Evolutionary conservation across 176 grass and related monocot genomes (phyloP).

Genomic region (Canna indica): DNA sequence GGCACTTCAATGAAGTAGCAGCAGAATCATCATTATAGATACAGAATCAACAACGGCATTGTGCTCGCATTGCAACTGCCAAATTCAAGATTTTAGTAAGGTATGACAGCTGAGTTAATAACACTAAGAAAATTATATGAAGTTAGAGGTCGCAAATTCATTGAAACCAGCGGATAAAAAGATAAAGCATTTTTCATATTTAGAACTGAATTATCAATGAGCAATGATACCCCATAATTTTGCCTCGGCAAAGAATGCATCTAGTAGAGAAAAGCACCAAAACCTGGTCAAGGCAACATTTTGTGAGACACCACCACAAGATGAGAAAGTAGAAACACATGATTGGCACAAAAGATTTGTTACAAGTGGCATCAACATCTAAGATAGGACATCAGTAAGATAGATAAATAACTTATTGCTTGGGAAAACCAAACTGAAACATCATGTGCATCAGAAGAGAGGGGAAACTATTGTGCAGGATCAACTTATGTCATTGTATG

Average conservation of each 20-base stretch:
- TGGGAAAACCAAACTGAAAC: background rate
- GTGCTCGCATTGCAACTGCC: background rate
- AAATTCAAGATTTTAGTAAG: background rate
- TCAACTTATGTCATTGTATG: background rate
- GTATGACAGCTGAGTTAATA: background rate
- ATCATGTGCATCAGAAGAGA: background rate
- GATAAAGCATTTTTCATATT: too few relatives aligned
- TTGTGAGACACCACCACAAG: too few relatives aligned
- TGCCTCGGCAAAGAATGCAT: background rate
- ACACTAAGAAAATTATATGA: background rate
- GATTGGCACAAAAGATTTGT: background rate
- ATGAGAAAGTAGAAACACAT: background rate
- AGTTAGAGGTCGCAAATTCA: too few relatives aligned
- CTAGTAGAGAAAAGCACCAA: background rate
- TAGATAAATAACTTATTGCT: background rate
- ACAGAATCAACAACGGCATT: too few relatives aligned
- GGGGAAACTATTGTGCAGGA: background rate
- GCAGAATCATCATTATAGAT: too few relatives aligned
- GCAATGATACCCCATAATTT: background rate
- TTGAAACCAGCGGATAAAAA: background rate
- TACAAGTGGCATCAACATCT: background rate
- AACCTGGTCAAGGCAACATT: background rate
- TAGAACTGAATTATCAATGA: background rate
- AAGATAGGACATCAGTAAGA: background rate
- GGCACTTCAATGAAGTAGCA: too few relatives aligned